Base-by-base conservation (phyloP, 2,329 filamentous ascomycete genomes). In the Aspergillus sp. region DNA sequence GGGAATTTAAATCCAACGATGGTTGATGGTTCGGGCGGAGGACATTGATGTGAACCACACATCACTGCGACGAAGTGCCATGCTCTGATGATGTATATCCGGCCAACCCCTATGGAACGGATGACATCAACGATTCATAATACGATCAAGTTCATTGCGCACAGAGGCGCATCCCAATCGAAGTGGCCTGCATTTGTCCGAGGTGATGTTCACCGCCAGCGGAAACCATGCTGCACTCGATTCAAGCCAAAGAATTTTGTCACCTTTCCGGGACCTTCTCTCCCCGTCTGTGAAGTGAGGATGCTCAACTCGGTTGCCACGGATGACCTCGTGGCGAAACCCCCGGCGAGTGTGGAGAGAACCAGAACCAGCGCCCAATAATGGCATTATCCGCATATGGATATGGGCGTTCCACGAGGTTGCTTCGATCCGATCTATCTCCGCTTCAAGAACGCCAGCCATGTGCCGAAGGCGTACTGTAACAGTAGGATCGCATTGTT, bases 401-500 rank as follows among this genome's bases (percentile, higher is more conserved):
- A 16, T n/a, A 14, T 17, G 17, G 22, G 22, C 26, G 24, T 32
- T 30, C 44, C 44, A 14, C 17, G 24, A 33, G 30, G 22, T n/a
- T 33, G 9, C 22, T 22, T 22, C 7, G 2, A 22, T 2, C 22
- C 5, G 5, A 22, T 30, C 26, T n/a, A 16, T n/a, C 20, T 7
- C 11, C 13, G 14, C 14, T 26, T 26, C 24, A 32, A 45, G 2
- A 45, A 3, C 42, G 7, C 30, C 42, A 19, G 6, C 9, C 7
- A 30, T 11, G 26, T 11, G 26, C 26, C 26, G 26, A 11, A 11
- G 24, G 13, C 30, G n/a, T 40, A 30, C 17, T 41, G 49, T 32
- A 50, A 50, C 49, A 45, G 49, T 50, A 50, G 49, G 49, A 50
- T 50, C 36, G 10, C 16, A 32, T 10, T 45, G 49, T 50, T 30